These are phyloP conservation scores for Niveomyces coronatus DNA, from an alignment of 2,329 filamentous ascomycete genomes.

Conservation along the genomic window DNA sequence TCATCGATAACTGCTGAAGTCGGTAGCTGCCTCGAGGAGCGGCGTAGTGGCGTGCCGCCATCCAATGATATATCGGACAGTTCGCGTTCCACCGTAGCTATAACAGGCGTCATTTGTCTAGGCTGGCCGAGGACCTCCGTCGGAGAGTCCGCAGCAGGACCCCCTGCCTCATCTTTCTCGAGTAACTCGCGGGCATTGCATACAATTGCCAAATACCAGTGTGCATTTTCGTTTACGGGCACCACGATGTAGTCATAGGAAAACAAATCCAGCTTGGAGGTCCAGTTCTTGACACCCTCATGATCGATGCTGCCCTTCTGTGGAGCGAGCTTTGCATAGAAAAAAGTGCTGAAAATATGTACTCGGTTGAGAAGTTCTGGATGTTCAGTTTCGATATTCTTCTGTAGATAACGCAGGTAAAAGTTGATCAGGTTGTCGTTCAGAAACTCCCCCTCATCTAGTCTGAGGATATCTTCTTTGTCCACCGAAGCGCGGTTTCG, in stretches of 20 bases:
- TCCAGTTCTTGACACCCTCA: conserved; percentile 78
- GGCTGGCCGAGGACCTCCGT: conserved; percentile 9
- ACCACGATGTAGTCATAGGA: conserved; percentile 82
- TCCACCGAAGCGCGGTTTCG: conserved; percentile 56
- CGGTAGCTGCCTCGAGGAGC: conserved; percentile 2
- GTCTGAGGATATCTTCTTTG: conserved; percentile 59
- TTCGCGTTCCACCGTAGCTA: conserved; percentile 13
- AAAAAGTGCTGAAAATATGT: conserved; percentile 89
- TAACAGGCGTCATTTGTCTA: conserved; percentile 8
- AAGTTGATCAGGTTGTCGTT: conserved; percentile 92
- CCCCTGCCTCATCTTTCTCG: conserved; percentile 10
- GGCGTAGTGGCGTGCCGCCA: conserved; percentile 7
- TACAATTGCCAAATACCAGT: conserved; percentile 95
- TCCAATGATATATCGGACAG: conserved; percentile 17
- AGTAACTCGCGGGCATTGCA: conserved; percentile 63
- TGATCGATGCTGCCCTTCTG: conserved; percentile 61
- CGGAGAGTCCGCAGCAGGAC: conserved; percentile 9
- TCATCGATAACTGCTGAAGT: not conserved
- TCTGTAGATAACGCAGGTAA: conserved; percentile 67
- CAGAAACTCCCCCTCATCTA: conserved; percentile 77
- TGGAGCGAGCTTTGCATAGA: conserved; percentile 65
- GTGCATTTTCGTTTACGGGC: conserved; percentile 75
- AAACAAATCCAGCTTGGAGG: conserved; percentile 73
- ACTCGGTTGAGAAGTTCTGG: conserved; percentile 52
- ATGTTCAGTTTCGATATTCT: conserved; percentile 42